A percentile compares a stretch with the other conserved stretches of the same genome.
Conservation (phyloP, 441 rosid species). For the Arabidopsis lyrata region DNA sequence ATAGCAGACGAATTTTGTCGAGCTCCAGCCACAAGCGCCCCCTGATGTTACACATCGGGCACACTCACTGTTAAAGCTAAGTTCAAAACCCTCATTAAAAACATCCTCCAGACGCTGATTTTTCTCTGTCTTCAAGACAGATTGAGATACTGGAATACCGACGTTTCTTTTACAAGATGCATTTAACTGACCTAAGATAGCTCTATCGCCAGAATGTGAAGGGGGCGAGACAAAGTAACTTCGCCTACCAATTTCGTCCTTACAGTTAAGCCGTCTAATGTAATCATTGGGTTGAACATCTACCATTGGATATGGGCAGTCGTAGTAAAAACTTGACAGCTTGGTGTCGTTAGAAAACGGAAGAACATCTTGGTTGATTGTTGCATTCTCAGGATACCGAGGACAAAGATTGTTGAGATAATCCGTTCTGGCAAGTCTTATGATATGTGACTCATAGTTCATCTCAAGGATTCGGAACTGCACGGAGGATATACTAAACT, state of each 20-base stretch:
- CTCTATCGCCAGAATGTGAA: not conserved
- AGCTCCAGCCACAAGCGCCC: too few species aligned
- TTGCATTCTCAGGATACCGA: not conserved
- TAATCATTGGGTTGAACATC: accelerated
- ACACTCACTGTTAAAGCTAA: too few species aligned
- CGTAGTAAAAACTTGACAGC: conserved; percentile 37
- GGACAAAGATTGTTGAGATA: conserved; percentile 45
- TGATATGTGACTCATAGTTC: not conserved
- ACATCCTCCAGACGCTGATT: conserved; percentile 1
- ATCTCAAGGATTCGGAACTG: conserved; percentile 25
- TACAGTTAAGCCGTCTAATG: not conserved
- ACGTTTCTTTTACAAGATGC: conserved; percentile 34
- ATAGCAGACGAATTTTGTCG: too few species aligned
- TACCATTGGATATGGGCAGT: not conserved
- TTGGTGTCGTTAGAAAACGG: not conserved
- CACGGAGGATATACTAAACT: not conserved
- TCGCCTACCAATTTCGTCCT: accelerated
- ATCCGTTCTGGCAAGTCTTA: conserved; percentile 42
- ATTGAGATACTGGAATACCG: conserved; percentile 29
- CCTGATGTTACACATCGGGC: too few species aligned
- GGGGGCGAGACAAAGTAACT: not conserved
- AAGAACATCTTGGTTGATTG: conserved; percentile 20
- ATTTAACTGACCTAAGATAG: not conserved
- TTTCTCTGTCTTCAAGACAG: not conserved
- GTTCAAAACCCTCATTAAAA: too few species aligned